Percentiles rank a stretch among this genome's conserved stretches.
These are phyloP conservation scores for Penicillium coffeae DNA, from an alignment of 495 filamentous ascomycete genomes.

Conservation along the genomic window DNA sequence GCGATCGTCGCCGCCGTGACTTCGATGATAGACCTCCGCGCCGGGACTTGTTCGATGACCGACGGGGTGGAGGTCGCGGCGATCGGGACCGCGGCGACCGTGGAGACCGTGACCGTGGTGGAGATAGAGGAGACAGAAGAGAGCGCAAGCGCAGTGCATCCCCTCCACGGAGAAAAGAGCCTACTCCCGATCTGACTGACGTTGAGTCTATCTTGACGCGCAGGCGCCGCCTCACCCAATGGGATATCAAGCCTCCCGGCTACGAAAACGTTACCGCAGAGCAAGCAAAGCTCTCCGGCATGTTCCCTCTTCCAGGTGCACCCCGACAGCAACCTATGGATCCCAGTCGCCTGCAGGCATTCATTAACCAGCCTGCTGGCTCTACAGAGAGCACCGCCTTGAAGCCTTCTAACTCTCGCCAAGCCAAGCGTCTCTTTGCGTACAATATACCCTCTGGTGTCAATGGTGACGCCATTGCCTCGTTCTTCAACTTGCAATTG, in stretches of 20 bases:
- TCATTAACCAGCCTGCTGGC: slow-evolving; percentile 84
- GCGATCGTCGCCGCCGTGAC: slow-evolving; percentile 24
- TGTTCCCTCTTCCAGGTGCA: slow-evolving; percentile 97
- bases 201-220: slow-evolving; percentile 71
- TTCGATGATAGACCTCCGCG: slow-evolving; percentile 28
- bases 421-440: slow-evolving; percentile 85
- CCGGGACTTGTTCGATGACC: slow-evolving; percentile 28
- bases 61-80: slow-evolving; percentile 31
- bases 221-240: slow-evolving; percentile 90
- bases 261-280: slow-evolving; percentile 99
- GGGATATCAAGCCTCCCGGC: slow-evolving; percentile 98
- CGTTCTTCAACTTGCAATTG: slow-evolving; percentile 94
- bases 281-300: slow-evolving; percentile 96
- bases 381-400: slow-evolving; percentile 71
- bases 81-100: slow-evolving; percentile 38
- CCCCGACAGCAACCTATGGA: slow-evolving; percentile 97
- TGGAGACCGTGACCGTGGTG: slow-evolving; percentile 23
- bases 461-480: slow-evolving; percentile 65
- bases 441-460: slow-evolving; percentile 70
- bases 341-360: slow-evolving; percentile 86
- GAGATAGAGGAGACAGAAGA: slow-evolving; percentile 45
- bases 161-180: slow-evolving; percentile 86
- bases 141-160: slow-evolving; percentile 71
- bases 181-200: slow-evolving; percentile 92
- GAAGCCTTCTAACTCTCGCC: slow-evolving; percentile 87